A percentile compares a stretch with the other conserved stretches of the same genome.
Conservation (phyloP, 306 rosid species). For the Castanea crenata region DNA sequence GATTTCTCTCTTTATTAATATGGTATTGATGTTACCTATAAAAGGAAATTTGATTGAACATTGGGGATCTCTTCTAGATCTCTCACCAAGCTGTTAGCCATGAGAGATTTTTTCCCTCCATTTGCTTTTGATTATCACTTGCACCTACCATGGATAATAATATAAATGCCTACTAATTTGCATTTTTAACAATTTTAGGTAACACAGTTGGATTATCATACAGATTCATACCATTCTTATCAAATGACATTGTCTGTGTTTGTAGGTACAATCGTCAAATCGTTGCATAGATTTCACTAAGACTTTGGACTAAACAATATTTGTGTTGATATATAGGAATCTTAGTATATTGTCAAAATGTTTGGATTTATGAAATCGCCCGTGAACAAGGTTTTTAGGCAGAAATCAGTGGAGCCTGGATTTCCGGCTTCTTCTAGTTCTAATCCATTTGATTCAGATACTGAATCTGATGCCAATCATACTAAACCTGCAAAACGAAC, state of each 20-base stretch:
- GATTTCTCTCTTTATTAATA: neutral
- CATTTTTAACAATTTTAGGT: neutral
- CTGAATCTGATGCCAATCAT: constrained; percentile 29
- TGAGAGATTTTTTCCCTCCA: neutral
- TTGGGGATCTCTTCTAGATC: neutral
- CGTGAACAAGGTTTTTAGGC: constrained; percentile 35
- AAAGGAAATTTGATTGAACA: neutral
- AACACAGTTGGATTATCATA: neutral
- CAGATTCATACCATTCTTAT: neutral
- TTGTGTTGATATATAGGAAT: neutral
- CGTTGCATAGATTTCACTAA: neutral
- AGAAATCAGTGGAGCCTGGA: constrained; percentile 40
- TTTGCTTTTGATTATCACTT: neutral
- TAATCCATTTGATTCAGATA: constrained; percentile 30
- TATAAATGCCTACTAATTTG: neutral
- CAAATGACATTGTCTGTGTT: neutral
- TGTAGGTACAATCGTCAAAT: neutral
- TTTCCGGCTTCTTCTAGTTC: constrained; percentile 20
- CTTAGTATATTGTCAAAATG: constrained; percentile 29
- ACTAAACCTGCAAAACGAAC: constrained; percentile 53
- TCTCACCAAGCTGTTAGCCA: neutral
- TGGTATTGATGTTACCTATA: too few species aligned
- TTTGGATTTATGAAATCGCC: constrained; percentile 69
- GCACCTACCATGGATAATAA: neutral
- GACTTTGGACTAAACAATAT: neutral